Base-by-base conservation (phyloP, 1,139 yeast species). In the Candida sojae region DNA sequence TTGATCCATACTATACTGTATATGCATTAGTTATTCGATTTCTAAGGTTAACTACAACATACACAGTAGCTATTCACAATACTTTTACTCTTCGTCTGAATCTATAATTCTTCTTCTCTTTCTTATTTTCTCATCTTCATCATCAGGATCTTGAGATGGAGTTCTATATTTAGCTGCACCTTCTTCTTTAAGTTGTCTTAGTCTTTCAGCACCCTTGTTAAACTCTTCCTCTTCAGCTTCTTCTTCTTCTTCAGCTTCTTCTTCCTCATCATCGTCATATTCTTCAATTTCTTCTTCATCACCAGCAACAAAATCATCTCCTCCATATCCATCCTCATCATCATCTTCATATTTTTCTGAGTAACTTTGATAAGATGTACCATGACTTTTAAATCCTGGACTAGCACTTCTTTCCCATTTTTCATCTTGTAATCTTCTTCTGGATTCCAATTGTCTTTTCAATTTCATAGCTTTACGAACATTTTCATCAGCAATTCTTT, bases 401-500 rank as follows among this genome's bases (percentile, higher is more conserved):
- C 68, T 57, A 32, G 56, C 54, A 26, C 61, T 61, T 44, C 73
- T 56, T 40, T 69, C 77, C 53, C 69, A 52, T 48, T 73, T 64
- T 50, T 75, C 80, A 52, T 75, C 80, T 53, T 74, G 79, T 46
- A 72, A 59, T 53, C 78, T 73, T 52, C 82, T 74, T 60, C 80
- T 83, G 55, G 77, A 65, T 56, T 77, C 81, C 57, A 82, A 72
- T 75, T 83, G 86, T 72, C 92, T 76, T 75, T 84, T 80, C 66
- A 86, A 81, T 67, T 87, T 81, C 62, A 81, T 70, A 52, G 84
- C 76, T 68, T 88, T 83, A 57, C 83, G 82, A 59, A 87, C 96
- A 53, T 83, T 84, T 68, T 83, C 88, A 63, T 90, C 97, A 32
- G 92, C 84, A 58, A 83, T 83, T 60, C 88, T 82, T 61, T 91